phyloP scores from a whole-genome alignment of 75 land plant genomes.

The Pinus tabuliformis region DNA sequence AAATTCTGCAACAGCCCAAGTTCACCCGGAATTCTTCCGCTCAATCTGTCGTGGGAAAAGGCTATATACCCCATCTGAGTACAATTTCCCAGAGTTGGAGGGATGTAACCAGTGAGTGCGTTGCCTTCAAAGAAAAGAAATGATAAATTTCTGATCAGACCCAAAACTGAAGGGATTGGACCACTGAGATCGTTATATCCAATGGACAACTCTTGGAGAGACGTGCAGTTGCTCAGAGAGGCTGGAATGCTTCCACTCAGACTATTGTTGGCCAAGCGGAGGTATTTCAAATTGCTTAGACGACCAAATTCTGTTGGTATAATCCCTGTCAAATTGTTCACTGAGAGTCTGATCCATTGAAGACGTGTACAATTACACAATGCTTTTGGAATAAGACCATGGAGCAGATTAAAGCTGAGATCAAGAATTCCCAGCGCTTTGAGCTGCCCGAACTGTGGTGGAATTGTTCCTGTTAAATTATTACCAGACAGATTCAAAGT shows the following conservation, averaged over 20 bases:
- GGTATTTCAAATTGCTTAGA: slow-evolving; percentile 25
- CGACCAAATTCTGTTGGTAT: slow-evolving; percentile 40
- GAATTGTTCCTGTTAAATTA: slow-evolving; percentile 41
- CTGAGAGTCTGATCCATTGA: slow-evolving; percentile 29
- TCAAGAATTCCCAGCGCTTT: slow-evolving; percentile 25
- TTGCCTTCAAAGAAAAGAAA: no score
- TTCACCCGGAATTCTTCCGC: no score
- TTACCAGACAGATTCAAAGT: slow-evolving; percentile 54
- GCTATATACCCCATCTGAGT: no score
- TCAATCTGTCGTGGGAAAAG: no score
- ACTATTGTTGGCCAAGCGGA: slow-evolving; percentile 29
- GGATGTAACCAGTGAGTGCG: no score
- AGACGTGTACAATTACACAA: slow-evolving; percentile 32
- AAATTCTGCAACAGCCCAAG: not conserved
- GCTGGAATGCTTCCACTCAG: slow-evolving; percentile 53
- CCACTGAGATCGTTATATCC: slow-evolving; percentile 54
- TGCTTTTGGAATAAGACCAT: slow-evolving; percentile 35
- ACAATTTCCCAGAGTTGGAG: no score
- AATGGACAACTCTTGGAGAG: slow-evolving; percentile 46
- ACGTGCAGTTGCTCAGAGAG: slow-evolving; percentile 18
- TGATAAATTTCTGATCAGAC: no score
- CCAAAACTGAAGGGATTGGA: slow-evolving; percentile 21
- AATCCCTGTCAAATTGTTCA: slow-evolving; percentile 16
- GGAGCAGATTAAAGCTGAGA: slow-evolving; percentile 29
- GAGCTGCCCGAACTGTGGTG: slow-evolving; percentile 38